These are phyloP conservation scores for Cryphonectria nitschkei DNA, from an alignment of 2,329 filamentous ascomycete genomes.

Conservation along the genomic window DNA sequence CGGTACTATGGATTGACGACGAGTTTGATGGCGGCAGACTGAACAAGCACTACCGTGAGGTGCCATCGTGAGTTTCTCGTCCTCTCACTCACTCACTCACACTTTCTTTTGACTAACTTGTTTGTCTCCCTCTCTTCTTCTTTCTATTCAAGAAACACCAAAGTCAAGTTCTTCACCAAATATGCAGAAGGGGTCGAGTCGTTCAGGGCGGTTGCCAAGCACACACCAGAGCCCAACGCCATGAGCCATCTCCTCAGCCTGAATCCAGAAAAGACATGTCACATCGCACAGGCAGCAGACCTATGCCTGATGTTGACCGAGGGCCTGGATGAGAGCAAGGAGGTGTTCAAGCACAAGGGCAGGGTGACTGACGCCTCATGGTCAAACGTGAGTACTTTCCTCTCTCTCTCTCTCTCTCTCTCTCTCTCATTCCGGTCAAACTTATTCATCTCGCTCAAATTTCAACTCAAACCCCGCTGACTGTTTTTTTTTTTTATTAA, in stretches of 20 bases:
- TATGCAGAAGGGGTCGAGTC: slow-evolving; percentile 58
- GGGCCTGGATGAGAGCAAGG: slow-evolving; percentile 45
- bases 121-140: neutral
- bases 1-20: slow-evolving; percentile 63
- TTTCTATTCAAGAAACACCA: slow-evolving; percentile 53
- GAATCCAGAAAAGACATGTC: slow-evolving; percentile 60
- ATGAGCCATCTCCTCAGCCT: slow-evolving; percentile 56
- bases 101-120: neutral
- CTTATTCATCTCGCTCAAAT: slow-evolving; percentile 13
- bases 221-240: slow-evolving; percentile 54
- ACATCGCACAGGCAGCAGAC: slow-evolving; percentile 60
- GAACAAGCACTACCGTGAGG: slow-evolving; percentile 60
- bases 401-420: neutral
- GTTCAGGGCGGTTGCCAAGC: slow-evolving; percentile 55
- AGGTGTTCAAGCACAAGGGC: slow-evolving; percentile 44
- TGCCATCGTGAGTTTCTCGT: slow-evolving; percentile 45
- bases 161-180: slow-evolving; percentile 60
- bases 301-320: slow-evolving; percentile 50
- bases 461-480: slow-evolving; percentile 27
- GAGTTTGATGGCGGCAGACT: slow-evolving; percentile 57
- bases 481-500: too few species aligned
- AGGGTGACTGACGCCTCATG: slow-evolving; percentile 42
- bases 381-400: slow-evolving; percentile 23
- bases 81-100: neutral
- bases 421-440: too few species aligned